Evolutionary conservation across 805 yeast genomes (phyloP), one percentile per base, ranked within the genome.

Genomic region (Yarrowia sp.): DNA sequence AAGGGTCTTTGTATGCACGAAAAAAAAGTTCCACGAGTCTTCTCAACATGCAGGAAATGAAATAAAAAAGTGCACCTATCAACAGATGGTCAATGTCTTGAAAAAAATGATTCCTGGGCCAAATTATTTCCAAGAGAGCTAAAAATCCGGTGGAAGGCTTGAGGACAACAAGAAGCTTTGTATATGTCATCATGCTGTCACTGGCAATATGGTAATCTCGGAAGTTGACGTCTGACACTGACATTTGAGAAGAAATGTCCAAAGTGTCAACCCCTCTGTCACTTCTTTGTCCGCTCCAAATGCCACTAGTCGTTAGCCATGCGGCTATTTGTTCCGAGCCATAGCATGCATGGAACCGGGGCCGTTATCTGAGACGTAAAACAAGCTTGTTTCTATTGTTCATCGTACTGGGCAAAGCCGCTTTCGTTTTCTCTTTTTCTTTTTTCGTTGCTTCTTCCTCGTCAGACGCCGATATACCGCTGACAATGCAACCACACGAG

Each of bases 261-360:
- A 13, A 50, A 50, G 31, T 36, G 57, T 50, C 57, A 50, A 50
- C 57, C 57, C 57, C 57, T 50, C 57, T 50, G 57, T 50, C 57
- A 50, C 28, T 17, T 50, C 57, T 35, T 50, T 50, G 57, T 50
- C n/a, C 5, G 11, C 41, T 2, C 2, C 28, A 6, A 17, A 48
- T 6, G 6, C 15, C 33, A 35, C 57, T 50, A 50, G 14, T 48
- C n/a, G 28, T 32, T 18, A 18, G 41, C 42, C 57, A 50, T 50
- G 57, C 42, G 57, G 42, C 42, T 50, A 36, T 18, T 2, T 35
- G 42, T 48, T 35, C 57, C 42, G 42, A 14, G 57, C 17, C 32
- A 13, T 35, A 8, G 41, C 32, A 5, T 50, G 57, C 57, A 50
- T 50, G 33, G 57, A 50, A 35, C 32, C 35, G 13, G 22, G 10